Percentiles rank a stretch among this genome's conserved stretches.
Evolutionary conservation across 805 yeast genomes (phyloP).

Genomic region (Saturnispora galanensis): DNA sequence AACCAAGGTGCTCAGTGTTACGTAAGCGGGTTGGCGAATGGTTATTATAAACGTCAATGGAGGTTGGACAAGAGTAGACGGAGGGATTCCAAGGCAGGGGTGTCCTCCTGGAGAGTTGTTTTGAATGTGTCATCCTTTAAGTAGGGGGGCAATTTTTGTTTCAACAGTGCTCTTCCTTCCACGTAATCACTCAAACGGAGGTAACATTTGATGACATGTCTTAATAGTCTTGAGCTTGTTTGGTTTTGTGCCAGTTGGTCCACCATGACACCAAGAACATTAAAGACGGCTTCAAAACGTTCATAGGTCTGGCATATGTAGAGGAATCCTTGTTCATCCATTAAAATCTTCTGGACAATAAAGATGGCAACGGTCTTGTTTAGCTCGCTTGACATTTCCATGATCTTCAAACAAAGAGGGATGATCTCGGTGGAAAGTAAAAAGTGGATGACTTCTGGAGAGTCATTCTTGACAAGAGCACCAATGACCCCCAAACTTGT

Average conservation of each 20-base stretch:
- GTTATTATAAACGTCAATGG: slow-evolving; percentile 6
- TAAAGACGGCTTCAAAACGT: slow-evolving; percentile 86
- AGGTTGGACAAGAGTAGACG: slow-evolving; percentile 66
- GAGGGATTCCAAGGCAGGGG: slow-evolving; percentile 77
- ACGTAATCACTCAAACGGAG: slow-evolving; percentile 80
- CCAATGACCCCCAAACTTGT: slow-evolving; percentile 96
- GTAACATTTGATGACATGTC: slow-evolving; percentile 92
- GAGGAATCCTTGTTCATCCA: slow-evolving; percentile 84
- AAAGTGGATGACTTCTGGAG: slow-evolving; percentile 89
- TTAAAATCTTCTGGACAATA: slow-evolving; percentile 83
- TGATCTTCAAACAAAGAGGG: slow-evolving; percentile 85
- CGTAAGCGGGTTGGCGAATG: background rate
- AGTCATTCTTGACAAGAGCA: slow-evolving; percentile 90
- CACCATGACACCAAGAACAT: slow-evolving; percentile 78
- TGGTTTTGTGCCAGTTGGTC: slow-evolving; percentile 69
- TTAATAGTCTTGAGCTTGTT: slow-evolving; percentile 66
- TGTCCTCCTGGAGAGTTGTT: slow-evolving; percentile 70
- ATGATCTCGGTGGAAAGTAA: slow-evolving; percentile 92
- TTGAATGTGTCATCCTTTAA: slow-evolving; percentile 81
- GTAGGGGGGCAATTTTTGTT: slow-evolving; percentile 77
- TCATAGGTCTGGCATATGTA: slow-evolving; percentile 95
- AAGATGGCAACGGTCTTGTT: slow-evolving; percentile 95
- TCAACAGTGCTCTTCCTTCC: slow-evolving; percentile 82
- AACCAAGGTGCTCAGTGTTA: background rate
- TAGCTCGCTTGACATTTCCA: slow-evolving; percentile 91